Evolutionary conservation across 176 grass and related monocot genomes (phyloP).

Genomic region (Musa acuminata): DNA sequence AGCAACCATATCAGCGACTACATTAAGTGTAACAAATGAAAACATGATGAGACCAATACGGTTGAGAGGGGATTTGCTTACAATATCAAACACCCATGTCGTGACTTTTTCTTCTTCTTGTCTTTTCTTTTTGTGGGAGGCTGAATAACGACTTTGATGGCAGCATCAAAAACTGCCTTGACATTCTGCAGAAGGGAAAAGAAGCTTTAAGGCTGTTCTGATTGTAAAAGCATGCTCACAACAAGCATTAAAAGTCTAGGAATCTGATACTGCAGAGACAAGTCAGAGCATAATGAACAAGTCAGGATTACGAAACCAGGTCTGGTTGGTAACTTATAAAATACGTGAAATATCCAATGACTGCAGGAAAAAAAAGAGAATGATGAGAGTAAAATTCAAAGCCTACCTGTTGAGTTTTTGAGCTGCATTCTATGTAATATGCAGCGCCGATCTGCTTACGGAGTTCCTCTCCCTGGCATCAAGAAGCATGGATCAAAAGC

Average conservation of each 20-base stretch:
- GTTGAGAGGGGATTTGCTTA: constrained; percentile 26
- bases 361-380: not conserved
- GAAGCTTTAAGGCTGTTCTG: constrained; percentile 6
- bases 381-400: not conserved
- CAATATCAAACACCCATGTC: constrained; percentile 42
- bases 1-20: not conserved
- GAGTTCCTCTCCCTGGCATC: constrained; percentile 70
- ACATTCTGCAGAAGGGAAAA: constrained; percentile 48
- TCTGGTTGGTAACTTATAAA: not conserved
- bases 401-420: constrained; percentile 81
- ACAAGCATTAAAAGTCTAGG: not conserved
- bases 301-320: no score
- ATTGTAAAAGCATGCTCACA: not conserved
- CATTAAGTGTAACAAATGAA: not conserved
- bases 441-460: constrained; percentile 71
- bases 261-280: not conserved
- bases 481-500: not conserved
- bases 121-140: constrained; percentile 63
- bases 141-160: constrained; percentile 86
- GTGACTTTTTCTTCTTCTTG: constrained; percentile 71
- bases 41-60: not conserved
- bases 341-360: not conserved
- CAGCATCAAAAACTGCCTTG: constrained; percentile 90
- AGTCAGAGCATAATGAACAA: no score
- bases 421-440: constrained; percentile 86